Conservation (phyloP, 305 asterid species). For the Euphrasia arctica region DNA sequence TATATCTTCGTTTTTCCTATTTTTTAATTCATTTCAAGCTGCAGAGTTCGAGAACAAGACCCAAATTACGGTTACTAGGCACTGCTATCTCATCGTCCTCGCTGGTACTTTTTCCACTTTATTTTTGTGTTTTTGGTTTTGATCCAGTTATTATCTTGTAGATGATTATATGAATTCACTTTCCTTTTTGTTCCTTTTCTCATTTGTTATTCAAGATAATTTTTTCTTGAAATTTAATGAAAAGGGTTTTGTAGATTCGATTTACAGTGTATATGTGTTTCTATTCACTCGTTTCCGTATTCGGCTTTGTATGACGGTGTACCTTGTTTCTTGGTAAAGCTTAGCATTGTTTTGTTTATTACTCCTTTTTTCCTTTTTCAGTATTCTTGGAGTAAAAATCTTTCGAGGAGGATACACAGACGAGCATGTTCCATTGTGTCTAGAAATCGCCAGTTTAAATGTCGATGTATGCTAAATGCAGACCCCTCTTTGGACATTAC, state of each 20-base stretch:
- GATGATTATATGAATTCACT: background rate
- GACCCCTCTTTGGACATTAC: too few species aligned
- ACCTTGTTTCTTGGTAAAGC: conserved; percentile 8
- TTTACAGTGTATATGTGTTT: background rate
- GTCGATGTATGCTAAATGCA: too few species aligned
- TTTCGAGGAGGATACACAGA: conserved; percentile 43
- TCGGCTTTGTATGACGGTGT: background rate
- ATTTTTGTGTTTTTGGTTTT: background rate
- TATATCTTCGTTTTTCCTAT: too few species aligned
- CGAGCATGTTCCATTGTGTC: conserved; percentile 35
- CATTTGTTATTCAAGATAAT: too few species aligned
- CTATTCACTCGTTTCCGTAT: background rate
- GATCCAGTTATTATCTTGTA: background rate
- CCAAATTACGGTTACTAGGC: conserved; percentile 34
- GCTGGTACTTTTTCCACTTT: conserved; percentile 31
- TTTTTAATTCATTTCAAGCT: too few species aligned
- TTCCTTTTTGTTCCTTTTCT: background rate
- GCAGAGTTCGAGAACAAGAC: conserved; percentile 41
- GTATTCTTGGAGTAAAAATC: conserved; percentile 47
- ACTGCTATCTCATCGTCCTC: conserved; percentile 38
- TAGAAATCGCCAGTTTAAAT: too few species aligned
- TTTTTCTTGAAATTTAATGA: conserved; percentile 2
- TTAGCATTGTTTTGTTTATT: conserved; percentile 20
- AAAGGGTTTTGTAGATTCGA: background rate
- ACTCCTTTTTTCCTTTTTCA: conserved; percentile 30